These are phyloP conservation scores for Chalciporus sp. DNA, from an alignment of 1,284 basidiomycete genomes.

Conservation along the genomic window DNA sequence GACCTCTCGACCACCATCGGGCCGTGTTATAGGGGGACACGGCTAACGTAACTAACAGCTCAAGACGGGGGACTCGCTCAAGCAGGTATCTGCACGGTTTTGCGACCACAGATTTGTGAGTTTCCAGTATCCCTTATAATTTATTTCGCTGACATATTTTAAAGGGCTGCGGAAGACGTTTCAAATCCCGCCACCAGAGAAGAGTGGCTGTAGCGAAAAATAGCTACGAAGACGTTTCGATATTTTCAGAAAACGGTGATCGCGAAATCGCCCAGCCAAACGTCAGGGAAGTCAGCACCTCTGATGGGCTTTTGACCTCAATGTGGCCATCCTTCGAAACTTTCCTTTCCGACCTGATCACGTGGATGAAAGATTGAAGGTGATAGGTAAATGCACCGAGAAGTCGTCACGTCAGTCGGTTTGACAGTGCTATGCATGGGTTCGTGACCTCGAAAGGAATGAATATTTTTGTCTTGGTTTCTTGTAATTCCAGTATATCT, in stretches of 20 bases:
- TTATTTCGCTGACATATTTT: neutral
- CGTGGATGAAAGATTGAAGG: neutral
- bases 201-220: neutral
- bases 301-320: neutral
- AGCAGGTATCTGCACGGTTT: neutral
- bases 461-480: too few species aligned
- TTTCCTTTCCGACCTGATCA: constrained; percentile 2
- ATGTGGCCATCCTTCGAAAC: neutral
- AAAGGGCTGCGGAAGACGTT: neutral
- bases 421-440: too few species aligned
- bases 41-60: constrained; percentile 6
- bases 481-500: too few species aligned
- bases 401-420: neutral
- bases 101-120: neutral
- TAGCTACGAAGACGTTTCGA: neutral
- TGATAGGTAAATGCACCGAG: too few species aligned
- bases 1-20: too few species aligned
- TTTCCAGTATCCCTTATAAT: neutral
- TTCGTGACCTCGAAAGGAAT: too few species aligned
- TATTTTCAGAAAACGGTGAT: neutral
- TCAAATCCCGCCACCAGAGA: neutral
- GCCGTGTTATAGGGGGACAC: neutral
- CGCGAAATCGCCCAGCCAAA: neutral
- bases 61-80: constrained; percentile 9
- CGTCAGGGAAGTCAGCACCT: neutral